Base-by-base conservation (phyloP, 306 rosid species). In the Adenanthera pavonina region DNA sequence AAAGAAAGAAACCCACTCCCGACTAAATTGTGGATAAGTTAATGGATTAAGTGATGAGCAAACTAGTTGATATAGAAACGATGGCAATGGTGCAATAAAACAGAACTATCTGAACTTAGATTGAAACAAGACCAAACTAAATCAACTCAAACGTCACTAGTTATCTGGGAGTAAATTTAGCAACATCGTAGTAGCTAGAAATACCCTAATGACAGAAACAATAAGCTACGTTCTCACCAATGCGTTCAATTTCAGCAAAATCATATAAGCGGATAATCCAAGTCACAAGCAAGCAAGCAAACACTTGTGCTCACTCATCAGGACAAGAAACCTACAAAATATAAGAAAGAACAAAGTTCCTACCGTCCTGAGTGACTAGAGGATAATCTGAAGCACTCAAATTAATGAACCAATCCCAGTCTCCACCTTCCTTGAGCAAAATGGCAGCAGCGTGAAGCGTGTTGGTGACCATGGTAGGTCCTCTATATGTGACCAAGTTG, bases 401-500 rank as follows among this genome's bases (percentile, higher is more conserved):
- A 11, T 48, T 48, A 12, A 48, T 48, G 8, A 48, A 48, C 52
- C 52, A 48, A 9, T 48, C 52, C 52, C 52, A 48, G 1, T 92
- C 52, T 48, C 13, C 52, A 48, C 9, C 3, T 11, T 48, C 52
- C 8, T 16, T 2, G 52, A 48, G 70, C 88, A 48, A 9, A 1
- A 48, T 48, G 2, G 52, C 52, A 14, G 8, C 8, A 5, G 52
- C 52, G 16, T 48, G 52, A 48, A 48, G 52, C 6, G 52, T 48
- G 52, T 10, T 48, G 12, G 52, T 8, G 1, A 48, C 13, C 52
- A 48, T 48, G 9, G 52, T 48, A 2, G 52, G 52, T 13, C 52
- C 52, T 38, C 2, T 38, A 38, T 38, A 4, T 38, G 41, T 38
- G 4, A 38, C 93, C 84, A 92, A 85, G 85, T 92, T 92, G 17